Percentiles rank a stretch among this genome's conserved stretches.
Evolutionary conservation across 768 basidiomycete species (phyloP).

Genomic region (Psilocybe cubensis): DNA sequence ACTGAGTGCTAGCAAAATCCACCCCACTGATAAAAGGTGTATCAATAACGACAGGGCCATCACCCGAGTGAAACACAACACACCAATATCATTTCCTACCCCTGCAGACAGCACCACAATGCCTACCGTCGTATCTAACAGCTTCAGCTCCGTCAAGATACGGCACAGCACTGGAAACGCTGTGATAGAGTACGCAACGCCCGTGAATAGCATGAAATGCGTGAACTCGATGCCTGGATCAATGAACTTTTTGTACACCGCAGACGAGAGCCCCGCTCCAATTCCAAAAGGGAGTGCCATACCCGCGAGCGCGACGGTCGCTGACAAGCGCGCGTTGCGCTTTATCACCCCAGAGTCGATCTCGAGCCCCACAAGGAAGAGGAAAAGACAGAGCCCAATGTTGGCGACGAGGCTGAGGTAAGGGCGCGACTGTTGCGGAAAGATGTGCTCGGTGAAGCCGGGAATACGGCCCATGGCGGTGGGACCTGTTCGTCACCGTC

Average conservation of each 20-base stretch:
- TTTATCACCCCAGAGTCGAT: constrained; percentile 82
- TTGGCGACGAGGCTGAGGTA: constrained; percentile 88
- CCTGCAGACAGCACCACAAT: constrained; percentile 93
- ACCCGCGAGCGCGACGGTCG: constrained; percentile 76
- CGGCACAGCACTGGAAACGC: constrained; percentile 87
- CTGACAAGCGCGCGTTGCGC: constrained; percentile 71
- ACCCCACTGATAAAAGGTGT: constrained; percentile 69
- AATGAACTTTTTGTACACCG: constrained; percentile 79
- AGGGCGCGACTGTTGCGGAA: constrained; percentile 70
- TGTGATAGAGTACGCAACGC: constrained; percentile 88
- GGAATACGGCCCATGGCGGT: constrained; percentile 78
- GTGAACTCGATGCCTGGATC: constrained; percentile 71
- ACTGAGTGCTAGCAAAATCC: constrained; percentile 87
- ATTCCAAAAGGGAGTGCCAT: constrained; percentile 89
- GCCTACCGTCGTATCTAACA: constrained; percentile 91
- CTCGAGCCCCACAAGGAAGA: constrained; percentile 93
- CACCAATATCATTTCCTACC: constrained; percentile 81
- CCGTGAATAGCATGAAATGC: constrained; percentile 93
- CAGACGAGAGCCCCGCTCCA: constrained; percentile 65
- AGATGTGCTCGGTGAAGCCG: constrained; percentile 85
- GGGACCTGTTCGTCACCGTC: constrained; percentile 36
- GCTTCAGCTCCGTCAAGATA: constrained; percentile 87
- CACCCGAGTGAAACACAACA: constrained; percentile 8
- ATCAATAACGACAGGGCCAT: neutral
- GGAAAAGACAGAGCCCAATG: constrained; percentile 85